Evolutionary conservation across 2,329 filamentous ascomycete genomes (phyloP).

Genomic region (Phialemoniopsis sp.): DNA sequence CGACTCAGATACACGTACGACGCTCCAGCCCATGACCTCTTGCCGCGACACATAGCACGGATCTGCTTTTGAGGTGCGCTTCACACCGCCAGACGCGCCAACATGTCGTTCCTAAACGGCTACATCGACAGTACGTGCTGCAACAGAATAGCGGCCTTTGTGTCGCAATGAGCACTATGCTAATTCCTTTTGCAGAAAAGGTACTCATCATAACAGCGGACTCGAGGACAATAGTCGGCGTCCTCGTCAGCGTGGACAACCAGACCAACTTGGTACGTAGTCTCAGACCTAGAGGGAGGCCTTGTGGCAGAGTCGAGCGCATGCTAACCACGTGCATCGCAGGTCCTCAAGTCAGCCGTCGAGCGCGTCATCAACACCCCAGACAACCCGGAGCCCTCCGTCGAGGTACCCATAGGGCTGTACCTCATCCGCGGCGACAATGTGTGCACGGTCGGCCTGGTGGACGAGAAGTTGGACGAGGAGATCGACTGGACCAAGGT

Average conservation of each 20-base stretch:
- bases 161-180: no score
- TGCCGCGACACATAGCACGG: no score
- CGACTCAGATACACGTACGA: no score
- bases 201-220: conserved; percentile 90
- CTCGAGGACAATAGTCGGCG: conserved; percentile 81
- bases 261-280: conserved; percentile 76
- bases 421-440: conserved; percentile 95
- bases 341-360: conserved; percentile 76
- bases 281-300: no score
- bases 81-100: conserved; percentile 1
- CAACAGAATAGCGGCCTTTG: no score
- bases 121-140: conserved; percentile 23
- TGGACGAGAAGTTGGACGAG: conserved; percentile 84
- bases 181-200: conserved; percentile 64
- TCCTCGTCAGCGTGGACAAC: conserved; percentile 81
- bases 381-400: conserved; percentile 78
- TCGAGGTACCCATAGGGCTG: conserved; percentile 77
- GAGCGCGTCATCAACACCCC: conserved; percentile 86
- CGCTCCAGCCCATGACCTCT: no score
- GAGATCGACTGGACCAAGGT: conserved; percentile 94
- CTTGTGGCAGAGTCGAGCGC: no score
- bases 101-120: conserved; percentile 20
- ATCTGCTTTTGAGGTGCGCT: no score
- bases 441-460: conserved; percentile 82
- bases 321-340: not conserved